Evolutionary conservation across 495 filamentous ascomycete genomes (phyloP).

Genomic region (Margaritispora aquatica): DNA sequence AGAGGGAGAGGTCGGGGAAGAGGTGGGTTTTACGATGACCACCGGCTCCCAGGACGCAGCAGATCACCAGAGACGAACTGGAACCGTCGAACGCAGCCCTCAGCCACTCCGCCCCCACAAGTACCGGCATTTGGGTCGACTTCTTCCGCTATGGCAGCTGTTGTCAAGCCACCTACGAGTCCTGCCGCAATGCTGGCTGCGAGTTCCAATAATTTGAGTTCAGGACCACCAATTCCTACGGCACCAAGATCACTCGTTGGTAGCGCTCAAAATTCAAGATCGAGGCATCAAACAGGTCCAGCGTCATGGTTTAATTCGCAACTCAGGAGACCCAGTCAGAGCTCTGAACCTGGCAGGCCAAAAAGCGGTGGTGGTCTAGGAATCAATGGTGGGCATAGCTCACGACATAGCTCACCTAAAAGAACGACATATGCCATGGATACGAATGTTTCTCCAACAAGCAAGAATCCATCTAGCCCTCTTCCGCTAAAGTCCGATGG

Average conservation of each 20-base stretch:
- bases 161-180: neutral
- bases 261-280: neutral
- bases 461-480: neutral
- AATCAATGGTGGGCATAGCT: neutral
- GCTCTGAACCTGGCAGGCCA: neutral
- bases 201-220: slow-evolving; percentile 1
- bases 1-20: slow-evolving; percentile 24
- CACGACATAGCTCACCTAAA: neutral
- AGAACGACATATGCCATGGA: neutral
- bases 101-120: slow-evolving; percentile 64
- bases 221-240: slow-evolving; percentile 15
- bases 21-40: slow-evolving; percentile 57
- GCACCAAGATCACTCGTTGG: slow-evolving; percentile 12
- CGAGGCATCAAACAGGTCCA: neutral
- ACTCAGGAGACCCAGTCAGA: neutral
- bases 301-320: slow-evolving; percentile 7
- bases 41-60: slow-evolving; percentile 31
- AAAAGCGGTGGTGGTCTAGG: neutral
- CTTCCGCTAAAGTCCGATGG: neutral
- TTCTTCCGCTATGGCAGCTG: slow-evolving; percentile 26
- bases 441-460: neutral
- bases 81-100: slow-evolving; percentile 25
- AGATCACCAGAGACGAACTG: slow-evolving; percentile 22
- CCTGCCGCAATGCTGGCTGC: neutral
- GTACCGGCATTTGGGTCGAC: slow-evolving; percentile 77